These are phyloP conservation scores for Fusarium neocosmosporiellum DNA, from an alignment of 2,329 filamentous ascomycete species.

Conservation along the genomic window DNA sequence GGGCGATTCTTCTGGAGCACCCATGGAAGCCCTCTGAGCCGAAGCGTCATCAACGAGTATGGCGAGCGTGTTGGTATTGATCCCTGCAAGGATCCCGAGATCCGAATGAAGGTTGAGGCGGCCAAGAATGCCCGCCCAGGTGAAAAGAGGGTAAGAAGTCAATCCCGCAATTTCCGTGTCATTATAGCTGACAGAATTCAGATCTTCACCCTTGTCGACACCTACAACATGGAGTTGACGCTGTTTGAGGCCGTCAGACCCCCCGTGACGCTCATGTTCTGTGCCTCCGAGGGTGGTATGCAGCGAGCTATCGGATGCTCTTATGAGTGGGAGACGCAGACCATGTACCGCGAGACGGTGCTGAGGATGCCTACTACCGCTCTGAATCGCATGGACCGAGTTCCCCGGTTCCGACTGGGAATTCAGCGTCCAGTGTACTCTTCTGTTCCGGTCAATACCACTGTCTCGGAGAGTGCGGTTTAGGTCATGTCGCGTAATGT, in stretches of 20 bases:
- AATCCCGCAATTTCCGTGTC: background rate
- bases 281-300: conserved; percentile 43
- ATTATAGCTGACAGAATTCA: conserved; percentile 13
- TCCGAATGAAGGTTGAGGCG: conserved; percentile 40
- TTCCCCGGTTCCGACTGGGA: conserved; percentile 41
- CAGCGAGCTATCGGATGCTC: conserved; percentile 43
- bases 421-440: conserved; percentile 37
- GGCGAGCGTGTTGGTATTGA: conserved; percentile 44
- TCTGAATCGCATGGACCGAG: conserved; percentile 41
- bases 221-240: conserved; percentile 49
- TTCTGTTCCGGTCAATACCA: conserved; percentile 23
- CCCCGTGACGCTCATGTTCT: conserved; percentile 43
- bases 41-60: conserved; percentile 39
- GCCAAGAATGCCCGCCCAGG: conserved; percentile 43
- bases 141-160: conserved; percentile 41
- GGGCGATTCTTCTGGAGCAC: conserved; percentile 45
- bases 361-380: conserved; percentile 38
- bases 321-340: conserved; percentile 43
- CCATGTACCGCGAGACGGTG: conserved; percentile 44
- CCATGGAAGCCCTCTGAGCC: conserved; percentile 44
- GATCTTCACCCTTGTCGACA: conserved; percentile 52
- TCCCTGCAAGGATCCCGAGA: conserved; percentile 38
- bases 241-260: conserved; percentile 48
- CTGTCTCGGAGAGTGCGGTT: conserved; percentile 1
- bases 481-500: background rate